phyloP scores from a whole-genome alignment of 305 asterid species.

The Fraxinus sp. region DNA sequence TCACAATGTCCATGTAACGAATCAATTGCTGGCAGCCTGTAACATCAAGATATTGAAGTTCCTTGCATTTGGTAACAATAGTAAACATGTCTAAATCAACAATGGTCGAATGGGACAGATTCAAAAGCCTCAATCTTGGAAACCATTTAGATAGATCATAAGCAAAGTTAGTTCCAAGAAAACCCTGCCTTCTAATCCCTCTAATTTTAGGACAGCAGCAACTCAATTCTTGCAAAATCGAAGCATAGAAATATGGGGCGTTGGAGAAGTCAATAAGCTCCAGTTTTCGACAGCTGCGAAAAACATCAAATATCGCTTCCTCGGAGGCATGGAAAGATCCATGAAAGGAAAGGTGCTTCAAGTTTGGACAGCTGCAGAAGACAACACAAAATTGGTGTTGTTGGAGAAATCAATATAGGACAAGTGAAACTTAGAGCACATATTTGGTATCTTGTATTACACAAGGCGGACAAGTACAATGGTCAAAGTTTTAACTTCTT shows the following conservation, averaged over 20 bases:
- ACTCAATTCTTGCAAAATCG: constrained; percentile 31
- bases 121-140: constrained; percentile 38
- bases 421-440: not conserved
- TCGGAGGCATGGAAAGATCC: constrained; percentile 47
- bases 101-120: constrained; percentile 37
- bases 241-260: constrained; percentile 38
- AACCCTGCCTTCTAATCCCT: constrained; percentile 43
- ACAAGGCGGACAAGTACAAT: not conserved
- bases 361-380: constrained; percentile 41
- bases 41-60: constrained; percentile 42
- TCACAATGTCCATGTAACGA: constrained; percentile 40
- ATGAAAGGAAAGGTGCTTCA: constrained; percentile 51
- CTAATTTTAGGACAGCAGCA: constrained; percentile 36
- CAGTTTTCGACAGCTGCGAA: constrained; percentile 35
- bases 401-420: not conserved
- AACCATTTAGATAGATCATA: constrained; percentile 23
- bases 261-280: constrained; percentile 54
- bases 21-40: constrained; percentile 33
- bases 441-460: not conserved
- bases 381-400: not conserved
- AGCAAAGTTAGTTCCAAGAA: constrained; percentile 20
- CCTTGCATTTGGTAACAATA: constrained; percentile 27
- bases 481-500: not conserved
- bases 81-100: constrained; percentile 39
- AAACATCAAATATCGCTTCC: constrained; percentile 34